These are phyloP conservation scores for Ramaria sp. DNA, from an alignment of 768 basidiomycete species.

Conservation along the genomic window DNA sequence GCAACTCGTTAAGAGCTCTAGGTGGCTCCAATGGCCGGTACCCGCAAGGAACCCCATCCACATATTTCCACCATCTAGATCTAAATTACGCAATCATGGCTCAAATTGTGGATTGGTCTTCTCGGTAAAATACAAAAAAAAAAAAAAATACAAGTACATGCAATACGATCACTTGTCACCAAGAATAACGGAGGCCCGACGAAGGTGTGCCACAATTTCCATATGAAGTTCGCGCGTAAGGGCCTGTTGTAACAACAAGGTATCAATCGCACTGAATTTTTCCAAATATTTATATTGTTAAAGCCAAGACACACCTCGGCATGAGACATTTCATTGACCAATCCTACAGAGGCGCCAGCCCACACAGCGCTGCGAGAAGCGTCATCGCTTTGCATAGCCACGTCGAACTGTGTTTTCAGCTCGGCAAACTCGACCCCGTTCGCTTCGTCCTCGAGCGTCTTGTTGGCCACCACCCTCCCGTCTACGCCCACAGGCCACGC, in stretches of 20 bases:
- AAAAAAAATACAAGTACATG: too few species aligned
- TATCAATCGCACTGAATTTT: neutral
- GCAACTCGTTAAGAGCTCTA: too few species aligned
- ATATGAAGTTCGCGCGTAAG: neutral
- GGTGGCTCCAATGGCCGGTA: too few species aligned
- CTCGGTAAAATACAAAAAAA: too few species aligned
- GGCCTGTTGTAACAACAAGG: neutral
- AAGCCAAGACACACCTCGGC: conserved; percentile 14
- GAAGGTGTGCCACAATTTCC: neutral
- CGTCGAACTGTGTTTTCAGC: conserved; percentile 32
- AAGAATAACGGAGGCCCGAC: neutral
- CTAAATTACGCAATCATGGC: too few species aligned
- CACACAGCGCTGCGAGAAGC: conserved; percentile 46
- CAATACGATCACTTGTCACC: neutral
- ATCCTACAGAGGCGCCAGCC: conserved; percentile 57
- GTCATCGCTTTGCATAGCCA: conserved; percentile 35
- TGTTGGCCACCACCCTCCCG: conserved; percentile 48
- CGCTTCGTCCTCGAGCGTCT: conserved; percentile 47
- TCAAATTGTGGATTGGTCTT: too few species aligned
- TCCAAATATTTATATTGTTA: neutral
- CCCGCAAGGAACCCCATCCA: too few species aligned
- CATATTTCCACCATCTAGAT: too few species aligned
- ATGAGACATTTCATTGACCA: conserved; percentile 34
- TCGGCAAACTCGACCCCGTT: conserved; percentile 32
- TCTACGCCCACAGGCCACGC: conserved; percentile 54